Conservation (phyloP, 495 filamentous ascomycete genomes). For the Cercophora scortea region DNA sequence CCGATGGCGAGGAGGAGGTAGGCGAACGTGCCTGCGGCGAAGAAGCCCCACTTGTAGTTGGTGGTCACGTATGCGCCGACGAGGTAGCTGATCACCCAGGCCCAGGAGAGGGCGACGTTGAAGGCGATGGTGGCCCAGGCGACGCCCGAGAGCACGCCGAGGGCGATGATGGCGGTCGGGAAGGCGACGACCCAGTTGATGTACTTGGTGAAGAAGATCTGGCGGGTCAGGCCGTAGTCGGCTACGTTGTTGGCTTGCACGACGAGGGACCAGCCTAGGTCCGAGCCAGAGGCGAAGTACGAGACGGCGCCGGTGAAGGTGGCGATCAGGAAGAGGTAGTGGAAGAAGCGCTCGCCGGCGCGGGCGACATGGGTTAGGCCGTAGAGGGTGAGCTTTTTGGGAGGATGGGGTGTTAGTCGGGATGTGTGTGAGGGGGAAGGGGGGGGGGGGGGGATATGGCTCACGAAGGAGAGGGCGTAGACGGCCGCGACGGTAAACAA, state of each 20-base stretch:
- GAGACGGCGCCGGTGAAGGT: slow-evolving; percentile 36
- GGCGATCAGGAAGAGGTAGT: slow-evolving; percentile 44
- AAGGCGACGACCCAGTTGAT: slow-evolving; percentile 42
- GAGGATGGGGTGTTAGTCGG: not conserved
- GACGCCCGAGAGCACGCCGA: slow-evolving; percentile 36
- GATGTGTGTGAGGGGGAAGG: not conserved
- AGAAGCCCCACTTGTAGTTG: slow-evolving; percentile 48
- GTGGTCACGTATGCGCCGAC: slow-evolving; percentile 33
- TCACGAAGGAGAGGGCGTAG: slow-evolving; percentile 30
- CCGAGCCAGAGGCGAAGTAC: slow-evolving; percentile 38
- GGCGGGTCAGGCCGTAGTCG: slow-evolving; percentile 21
- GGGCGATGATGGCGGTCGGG: slow-evolving; percentile 30
- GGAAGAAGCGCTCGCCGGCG: slow-evolving; percentile 43
- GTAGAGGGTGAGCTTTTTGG: slow-evolving; percentile 24
- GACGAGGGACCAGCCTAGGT: slow-evolving; percentile 31
- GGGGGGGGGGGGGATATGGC: not conserved
- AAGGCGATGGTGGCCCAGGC: slow-evolving; percentile 40
- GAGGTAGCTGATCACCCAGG: slow-evolving; percentile 38
- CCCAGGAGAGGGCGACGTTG: slow-evolving; percentile 36
- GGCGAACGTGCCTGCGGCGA: slow-evolving; percentile 33
- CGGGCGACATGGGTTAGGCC: slow-evolving; percentile 31
- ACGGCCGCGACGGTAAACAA: slow-evolving; percentile 37
- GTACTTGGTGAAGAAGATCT: slow-evolving; percentile 46
- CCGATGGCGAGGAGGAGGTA: slow-evolving; percentile 25
- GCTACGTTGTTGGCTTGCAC: slow-evolving; percentile 23